Evolutionary conservation across 2,329 filamentous ascomycete genomes (phyloP), one percentile per base, ranked within the genome.

Genomic region (Ophiocordyceps camponoti-saundersi): DNA sequence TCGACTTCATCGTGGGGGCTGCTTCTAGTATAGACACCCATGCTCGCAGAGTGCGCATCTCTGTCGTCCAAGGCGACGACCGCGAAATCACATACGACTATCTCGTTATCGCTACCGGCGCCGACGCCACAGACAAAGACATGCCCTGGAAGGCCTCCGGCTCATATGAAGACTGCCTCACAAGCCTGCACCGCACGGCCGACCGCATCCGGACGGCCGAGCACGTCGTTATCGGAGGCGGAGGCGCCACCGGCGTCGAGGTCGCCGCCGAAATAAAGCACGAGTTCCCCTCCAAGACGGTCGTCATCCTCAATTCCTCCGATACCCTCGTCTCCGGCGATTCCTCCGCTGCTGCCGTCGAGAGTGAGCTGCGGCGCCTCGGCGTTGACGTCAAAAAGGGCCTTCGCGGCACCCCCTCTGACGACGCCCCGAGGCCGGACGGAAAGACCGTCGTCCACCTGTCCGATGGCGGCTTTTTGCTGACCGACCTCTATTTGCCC

Each of bases 91-190:
- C 55, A 45, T 79, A 79, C 56, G 72, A 76, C 58, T 71, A 77
- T 51, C 68, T 79, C 44, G 70, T 79, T 41, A 57, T 79, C 40
- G 73, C 74, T 16, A 79, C 74, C 1, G 75, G 75, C 42, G 62
- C 74, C 18, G 66, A 68, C 50, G 59, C 62, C 42, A 56, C 62
- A 26, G 61, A 63, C 20, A 49, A 54, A n/a, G 52, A 56, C 26
- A 58, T 69, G 47, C 73, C 73, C 2, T 78, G 73, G 70, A 78
- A 79, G 58, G 65, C 65, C 41, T 58, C 62, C 41, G 67, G 64
- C 52, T 65, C 63, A 10, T 63, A 73, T 56, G 67, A 71, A 46
- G 67, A 71, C 46, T 59, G 66, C 21, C 43, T 66, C 12, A 56
- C 54, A 2, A 57, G 59, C 41, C 59, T 79, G n/a, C 60, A 65